Evolutionary conservation across 2,329 filamentous ascomycete species (phyloP).

Genomic region (Cordyceps farinosa): DNA sequence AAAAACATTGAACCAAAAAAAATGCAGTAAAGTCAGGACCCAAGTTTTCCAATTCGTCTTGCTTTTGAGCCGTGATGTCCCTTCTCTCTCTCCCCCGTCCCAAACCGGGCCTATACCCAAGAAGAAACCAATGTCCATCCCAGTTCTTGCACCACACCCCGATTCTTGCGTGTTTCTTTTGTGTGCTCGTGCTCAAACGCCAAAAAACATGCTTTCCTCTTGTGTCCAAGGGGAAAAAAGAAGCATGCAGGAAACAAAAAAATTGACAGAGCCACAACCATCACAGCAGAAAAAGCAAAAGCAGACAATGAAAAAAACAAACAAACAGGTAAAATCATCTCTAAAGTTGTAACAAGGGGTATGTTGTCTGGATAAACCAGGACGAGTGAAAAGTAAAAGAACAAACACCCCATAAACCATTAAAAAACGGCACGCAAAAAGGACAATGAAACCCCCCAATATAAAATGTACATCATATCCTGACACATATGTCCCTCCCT

Average conservation of each 20-base stretch:
- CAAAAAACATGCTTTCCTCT: no score
- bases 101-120: no score
- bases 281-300: not conserved
- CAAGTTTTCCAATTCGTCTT: no score
- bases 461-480: conserved; percentile 9
- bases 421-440: not conserved
- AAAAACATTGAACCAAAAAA: not conserved
- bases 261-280: not conserved
- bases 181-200: no score
- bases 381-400: not conserved
- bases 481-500: not conserved
- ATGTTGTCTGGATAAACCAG: conserved; percentile 2
- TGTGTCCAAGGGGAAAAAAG: no score
- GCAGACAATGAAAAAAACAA: not conserved
- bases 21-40: not conserved
- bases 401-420: not conserved
- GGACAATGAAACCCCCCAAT: not conserved
- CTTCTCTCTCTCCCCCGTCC: no score
- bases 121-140: no score
- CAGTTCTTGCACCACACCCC: no score
- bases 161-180: no score
- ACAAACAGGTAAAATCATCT: not conserved
- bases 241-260: no score
- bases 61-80: no score
- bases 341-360: conserved; percentile 13